Conservation (phyloP, 805 yeast species). For the Soucietia sequanensis region DNA sequence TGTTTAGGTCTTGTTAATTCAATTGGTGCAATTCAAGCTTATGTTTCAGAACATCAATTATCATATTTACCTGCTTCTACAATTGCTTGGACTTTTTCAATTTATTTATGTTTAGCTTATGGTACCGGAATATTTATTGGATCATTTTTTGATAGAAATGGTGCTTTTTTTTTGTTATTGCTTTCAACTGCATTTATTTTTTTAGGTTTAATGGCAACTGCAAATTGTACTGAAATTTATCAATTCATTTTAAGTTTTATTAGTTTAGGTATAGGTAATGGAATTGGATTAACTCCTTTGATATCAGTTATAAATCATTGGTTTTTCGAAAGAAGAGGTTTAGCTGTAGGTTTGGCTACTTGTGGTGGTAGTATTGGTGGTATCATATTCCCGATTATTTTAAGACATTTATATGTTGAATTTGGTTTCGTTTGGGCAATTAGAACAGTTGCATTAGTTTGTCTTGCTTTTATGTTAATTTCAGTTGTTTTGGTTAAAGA, state of each 20-base stretch:
- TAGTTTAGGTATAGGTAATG: slow-evolving; percentile 57
- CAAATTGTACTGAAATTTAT: slow-evolving; percentile 51
- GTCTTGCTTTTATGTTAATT: slow-evolving; percentile 22
- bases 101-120: slow-evolving; percentile 50
- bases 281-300: slow-evolving; percentile 59
- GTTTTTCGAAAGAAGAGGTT: slow-evolving; percentile 57
- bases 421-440: slow-evolving; percentile 63
- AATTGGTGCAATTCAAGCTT: slow-evolving; percentile 62
- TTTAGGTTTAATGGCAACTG: slow-evolving; percentile 54
- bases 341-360: slow-evolving; percentile 52
- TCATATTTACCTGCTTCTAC: slow-evolving; percentile 42
- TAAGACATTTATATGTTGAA: slow-evolving; percentile 41
- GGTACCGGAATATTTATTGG: slow-evolving; percentile 53
- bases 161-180: slow-evolving; percentile 45
- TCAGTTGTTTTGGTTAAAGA: slow-evolving; percentile 28
- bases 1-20: slow-evolving; percentile 58
- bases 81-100: slow-evolving; percentile 65
- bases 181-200: slow-evolving; percentile 43
- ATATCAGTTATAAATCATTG: slow-evolving; percentile 65
- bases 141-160: slow-evolving; percentile 61
- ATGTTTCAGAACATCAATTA: slow-evolving; percentile 56
- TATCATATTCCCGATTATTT: slow-evolving; percentile 54
- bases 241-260: slow-evolving; percentile 63
- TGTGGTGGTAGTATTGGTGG: slow-evolving; percentile 70
- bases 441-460: slow-evolving; percentile 41